phyloP scores from a whole-genome alignment of 2,329 filamentous ascomycete species.

The Cladobotryum protrusum region DNA sequence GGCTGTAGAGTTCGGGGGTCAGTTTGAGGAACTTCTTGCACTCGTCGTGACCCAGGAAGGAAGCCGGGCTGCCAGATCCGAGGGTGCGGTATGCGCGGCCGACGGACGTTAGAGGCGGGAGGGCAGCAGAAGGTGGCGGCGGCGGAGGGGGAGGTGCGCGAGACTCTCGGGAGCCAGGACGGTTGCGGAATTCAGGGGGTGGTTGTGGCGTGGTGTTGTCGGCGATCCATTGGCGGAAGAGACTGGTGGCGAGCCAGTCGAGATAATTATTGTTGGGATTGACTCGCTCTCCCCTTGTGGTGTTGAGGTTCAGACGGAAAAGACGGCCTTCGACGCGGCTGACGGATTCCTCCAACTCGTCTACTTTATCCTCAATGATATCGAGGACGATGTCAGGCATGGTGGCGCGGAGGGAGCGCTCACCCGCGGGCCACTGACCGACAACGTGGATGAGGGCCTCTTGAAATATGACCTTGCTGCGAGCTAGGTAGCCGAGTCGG shows the following conservation, averaged over 20 bases:
- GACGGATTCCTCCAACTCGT: conserved; percentile 81
- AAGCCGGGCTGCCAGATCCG: conserved; percentile 51
- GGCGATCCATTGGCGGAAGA: conserved; percentile 90
- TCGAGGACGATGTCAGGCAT: conserved; percentile 75
- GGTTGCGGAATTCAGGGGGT: conserved; percentile 24
- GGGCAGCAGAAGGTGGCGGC: conserved; percentile 28
- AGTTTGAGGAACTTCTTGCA: conserved; percentile 86
- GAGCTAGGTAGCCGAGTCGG: conserved; percentile 78
- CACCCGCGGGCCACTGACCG: conserved; percentile 82
- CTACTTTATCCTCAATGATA: conserved; percentile 90
- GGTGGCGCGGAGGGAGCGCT: conserved; percentile 67
- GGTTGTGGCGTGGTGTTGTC: conserved; percentile 76
- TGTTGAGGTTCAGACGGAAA: conserved; percentile 74
- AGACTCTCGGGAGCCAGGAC: conserved; percentile 23
- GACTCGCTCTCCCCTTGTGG: conserved; percentile 73
- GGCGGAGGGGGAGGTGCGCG: conserved; percentile 11
- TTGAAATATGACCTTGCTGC: conserved; percentile 75
- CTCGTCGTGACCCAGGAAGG: conserved; percentile 77
- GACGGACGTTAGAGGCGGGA: conserved; percentile 49
- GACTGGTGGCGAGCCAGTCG: conserved; percentile 80
- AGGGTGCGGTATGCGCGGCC: conserved; percentile 75
- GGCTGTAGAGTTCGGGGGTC: conserved; percentile 72
- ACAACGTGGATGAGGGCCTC: conserved; percentile 91
- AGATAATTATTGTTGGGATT: conserved; percentile 73
- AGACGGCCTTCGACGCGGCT: conserved; percentile 73